Base-by-base conservation (phyloP, 768 basidiomycete genomes). In the Suillus bovinus region DNA sequence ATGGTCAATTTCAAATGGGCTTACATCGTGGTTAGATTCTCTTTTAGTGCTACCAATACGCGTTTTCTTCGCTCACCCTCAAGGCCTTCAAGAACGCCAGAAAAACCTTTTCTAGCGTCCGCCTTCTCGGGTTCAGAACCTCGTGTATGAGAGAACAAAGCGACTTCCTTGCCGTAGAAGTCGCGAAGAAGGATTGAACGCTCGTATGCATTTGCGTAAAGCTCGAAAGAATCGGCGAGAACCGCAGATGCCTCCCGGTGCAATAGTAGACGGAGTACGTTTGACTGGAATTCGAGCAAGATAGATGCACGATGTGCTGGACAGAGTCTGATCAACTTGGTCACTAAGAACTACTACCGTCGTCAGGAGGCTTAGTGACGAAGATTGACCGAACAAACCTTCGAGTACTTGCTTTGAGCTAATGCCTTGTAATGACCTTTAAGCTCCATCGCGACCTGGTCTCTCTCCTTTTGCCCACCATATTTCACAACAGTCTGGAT, bases 161-260 rank as follows among this genome's bases (percentile, higher is more conserved):
- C 79, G 0, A 87, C 88, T 73, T 98, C 95, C 72, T 91, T 92
- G 16, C 95, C 95, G 66, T 94, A 98, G 65, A 97, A 94, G 63
- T 94, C 93, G 20, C 89, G 85, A 7, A 96, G 78, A 6, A 98
- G 80, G 24, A 93, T 78, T 0, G 88, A 83, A 22, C 93, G 85
- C 68, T 96, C 94, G 66, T 91, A 91, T 1, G 92, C 86, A 57
- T 94, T 93, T 8, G 89, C 84, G 69, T 94, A 91, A 0, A 96
- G 82, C 71, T 96, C 94, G 69, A 90, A 98, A 1, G 93, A 84
- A 69, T 96, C 94, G 1, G 94, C 90, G 13, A 98, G 80, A 9
- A 94, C 89, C 4, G 85, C 81, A 1, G 92, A 86, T 0, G 95
- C 93, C 63, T 96, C 91, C 5, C 90, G 84, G 72, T 97, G 95